Conservation (phyloP, 352 stramenopile species). For the Phytophthora sp. region DNA sequence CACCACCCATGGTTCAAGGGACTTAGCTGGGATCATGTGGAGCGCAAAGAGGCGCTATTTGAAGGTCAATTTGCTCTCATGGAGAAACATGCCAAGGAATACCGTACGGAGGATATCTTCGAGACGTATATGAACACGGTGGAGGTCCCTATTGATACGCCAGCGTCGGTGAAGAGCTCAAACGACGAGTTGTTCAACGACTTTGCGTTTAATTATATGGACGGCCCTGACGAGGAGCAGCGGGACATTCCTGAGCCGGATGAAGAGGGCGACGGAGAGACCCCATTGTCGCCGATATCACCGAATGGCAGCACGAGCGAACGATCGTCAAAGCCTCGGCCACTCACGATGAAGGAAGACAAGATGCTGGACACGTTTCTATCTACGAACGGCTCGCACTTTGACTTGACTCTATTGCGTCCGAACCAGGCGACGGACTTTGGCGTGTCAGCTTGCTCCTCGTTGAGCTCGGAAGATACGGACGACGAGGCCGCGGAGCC, state of each 20-base stretch:
- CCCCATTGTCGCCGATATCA: slow-evolving; percentile 32
- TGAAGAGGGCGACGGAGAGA: slow-evolving; percentile 39
- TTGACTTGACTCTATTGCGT: slow-evolving; percentile 76
- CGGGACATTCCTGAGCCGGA: slow-evolving; percentile 48
- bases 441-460: slow-evolving; percentile 60
- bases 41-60: slow-evolving; percentile 61
- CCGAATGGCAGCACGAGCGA: slow-evolving; percentile 29
- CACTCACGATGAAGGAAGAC: slow-evolving; percentile 33
- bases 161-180: slow-evolving; percentile 76
- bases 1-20: slow-evolving; percentile 87
- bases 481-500: slow-evolving; percentile 42
- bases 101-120: slow-evolving; percentile 80
- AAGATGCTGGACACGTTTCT: slow-evolving; percentile 57
- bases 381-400: slow-evolving; percentile 60
- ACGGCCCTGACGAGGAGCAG: slow-evolving; percentile 61
- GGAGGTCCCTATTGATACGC: slow-evolving; percentile 84
- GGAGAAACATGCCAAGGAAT: slow-evolving; percentile 85
- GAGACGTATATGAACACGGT: slow-evolving; percentile 90
- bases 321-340: slow-evolving; percentile 23
- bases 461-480: slow-evolving; percentile 50
- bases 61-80: slow-evolving; percentile 78
- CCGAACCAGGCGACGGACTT: slow-evolving; percentile 77
- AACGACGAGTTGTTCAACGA: slow-evolving; percentile 78
- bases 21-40: slow-evolving; percentile 87
- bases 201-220: slow-evolving; percentile 88